Percentiles rank a stretch among this genome's conserved stretches.
Conservation (phyloP, 1,284 basidiomycete species). For the Ceratobasidium papillatum region DNA sequence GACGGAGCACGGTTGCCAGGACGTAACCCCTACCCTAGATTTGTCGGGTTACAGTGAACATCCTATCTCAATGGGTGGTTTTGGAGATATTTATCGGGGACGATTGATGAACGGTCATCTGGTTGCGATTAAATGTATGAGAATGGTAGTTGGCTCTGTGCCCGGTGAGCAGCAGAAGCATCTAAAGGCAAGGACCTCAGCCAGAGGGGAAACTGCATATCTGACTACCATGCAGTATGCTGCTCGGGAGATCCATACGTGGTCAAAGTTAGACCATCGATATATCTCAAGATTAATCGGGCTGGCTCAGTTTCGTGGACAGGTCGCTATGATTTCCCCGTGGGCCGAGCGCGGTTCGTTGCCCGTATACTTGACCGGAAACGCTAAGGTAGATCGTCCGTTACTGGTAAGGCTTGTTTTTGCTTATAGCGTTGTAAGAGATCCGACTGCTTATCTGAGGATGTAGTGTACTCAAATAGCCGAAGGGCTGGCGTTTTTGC, state of each 20-base stretch:
- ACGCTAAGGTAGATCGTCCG: background rate
- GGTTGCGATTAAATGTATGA: slow-evolving; percentile 7
- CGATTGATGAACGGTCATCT: background rate
- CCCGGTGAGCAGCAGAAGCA: background rate
- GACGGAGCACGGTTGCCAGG: background rate
- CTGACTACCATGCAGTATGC: background rate
- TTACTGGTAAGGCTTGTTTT: background rate
- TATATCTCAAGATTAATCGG: background rate
- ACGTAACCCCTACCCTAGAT: background rate
- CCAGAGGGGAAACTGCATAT: background rate
- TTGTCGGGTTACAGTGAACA: too few species aligned
- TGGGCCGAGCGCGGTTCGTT: background rate
- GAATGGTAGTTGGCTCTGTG: background rate
- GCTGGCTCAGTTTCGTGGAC: background rate
- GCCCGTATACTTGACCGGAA: background rate
- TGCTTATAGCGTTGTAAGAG: background rate
- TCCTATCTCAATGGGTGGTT: background rate
- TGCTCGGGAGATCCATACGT: background rate
- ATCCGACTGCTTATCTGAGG: background rate
- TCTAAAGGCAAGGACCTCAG: background rate
- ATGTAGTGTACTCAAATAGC: background rate
- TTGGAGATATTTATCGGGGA: slow-evolving; percentile 13
- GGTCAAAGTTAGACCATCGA: background rate
- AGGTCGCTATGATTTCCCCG: background rate
- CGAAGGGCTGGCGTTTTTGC: background rate